phyloP scores from a whole-genome alignment of 306 rosid genomes.

The Dryas drummondii region DNA sequence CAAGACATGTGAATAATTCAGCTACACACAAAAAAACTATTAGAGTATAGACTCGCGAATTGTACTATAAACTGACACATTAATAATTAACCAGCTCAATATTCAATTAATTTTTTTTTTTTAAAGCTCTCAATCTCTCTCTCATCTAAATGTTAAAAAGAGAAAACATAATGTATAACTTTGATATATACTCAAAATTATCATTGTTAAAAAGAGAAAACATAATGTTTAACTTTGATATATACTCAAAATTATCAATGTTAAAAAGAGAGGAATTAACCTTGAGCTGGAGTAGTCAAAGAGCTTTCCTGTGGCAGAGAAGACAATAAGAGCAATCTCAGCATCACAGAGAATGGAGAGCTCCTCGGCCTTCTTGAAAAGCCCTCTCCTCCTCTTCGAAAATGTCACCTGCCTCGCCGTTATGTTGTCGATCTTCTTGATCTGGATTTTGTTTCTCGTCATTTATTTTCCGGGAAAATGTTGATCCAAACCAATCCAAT shows the following conservation, averaged over 20 bases:
- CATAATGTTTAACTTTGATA: too few species aligned
- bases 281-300: conserved; percentile 24
- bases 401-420: conserved; percentile 31
- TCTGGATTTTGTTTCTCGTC: conserved; percentile 29
- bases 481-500: not conserved
- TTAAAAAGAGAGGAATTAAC: not conserved
- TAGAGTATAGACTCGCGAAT: too few species aligned
- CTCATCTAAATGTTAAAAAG: too few species aligned
- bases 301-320: conserved; percentile 29
- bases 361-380: conserved; percentile 29
- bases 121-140: too few species aligned
- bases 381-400: conserved; percentile 26
- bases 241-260: too few species aligned
- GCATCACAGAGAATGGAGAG: conserved; percentile 29
- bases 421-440: conserved; percentile 24
- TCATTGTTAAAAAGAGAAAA: not conserved
- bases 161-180: too few species aligned
- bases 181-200: too few species aligned
- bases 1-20: too few species aligned
- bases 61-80: too few species aligned
- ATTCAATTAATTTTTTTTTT: too few species aligned
- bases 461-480: not conserved
- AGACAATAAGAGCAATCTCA: conserved; percentile 24
- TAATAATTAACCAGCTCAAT: too few species aligned
- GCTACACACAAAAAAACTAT: too few species aligned